phyloP scores from a whole-genome alignment of 805 yeast species.

The Wickerhamiella sorbophila region DNA sequence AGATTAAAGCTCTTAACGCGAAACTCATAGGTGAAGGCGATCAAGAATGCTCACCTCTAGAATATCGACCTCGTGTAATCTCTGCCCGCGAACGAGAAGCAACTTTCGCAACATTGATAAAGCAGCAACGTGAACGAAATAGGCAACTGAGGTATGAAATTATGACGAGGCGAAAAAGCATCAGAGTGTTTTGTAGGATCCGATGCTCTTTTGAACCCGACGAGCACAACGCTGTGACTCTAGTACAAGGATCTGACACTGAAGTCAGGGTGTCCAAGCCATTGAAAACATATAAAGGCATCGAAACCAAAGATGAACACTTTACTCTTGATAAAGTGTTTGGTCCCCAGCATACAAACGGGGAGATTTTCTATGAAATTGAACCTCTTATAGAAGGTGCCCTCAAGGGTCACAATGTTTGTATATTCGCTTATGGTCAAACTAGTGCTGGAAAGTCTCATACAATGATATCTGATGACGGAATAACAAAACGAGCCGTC shows the following conservation, averaged over 20 bases:
- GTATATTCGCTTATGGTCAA: constrained; percentile 94
- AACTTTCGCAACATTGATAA: too few species aligned
- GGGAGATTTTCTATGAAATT: constrained; percentile 64
- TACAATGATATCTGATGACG: constrained; percentile 73
- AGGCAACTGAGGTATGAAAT: too few species aligned
- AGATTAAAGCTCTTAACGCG: too few species aligned
- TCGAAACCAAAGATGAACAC: not conserved
- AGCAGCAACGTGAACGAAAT: too few species aligned
- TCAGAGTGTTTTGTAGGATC: too few species aligned
- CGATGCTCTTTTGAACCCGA: too few species aligned
- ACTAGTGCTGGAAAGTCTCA: constrained; percentile 91
- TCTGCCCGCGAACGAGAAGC: too few species aligned
- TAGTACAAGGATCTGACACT: not conserved
- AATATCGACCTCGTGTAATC: too few species aligned
- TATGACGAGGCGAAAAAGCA: too few species aligned
- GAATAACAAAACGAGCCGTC: constrained; percentile 71
- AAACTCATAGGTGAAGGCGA: too few species aligned
- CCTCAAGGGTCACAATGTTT: constrained; percentile 78
- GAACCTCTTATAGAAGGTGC: constrained; percentile 77
- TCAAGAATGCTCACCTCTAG: too few species aligned
- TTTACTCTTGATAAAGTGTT: constrained; percentile 76
- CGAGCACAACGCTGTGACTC: not conserved
- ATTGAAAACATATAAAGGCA: constrained; percentile 14
- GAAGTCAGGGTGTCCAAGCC: not conserved
- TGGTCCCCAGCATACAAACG: constrained; percentile 37